Evolutionary conservation across 2,329 filamentous ascomycete genomes (phyloP).

Genomic region (Orbilia oligospora): DNA sequence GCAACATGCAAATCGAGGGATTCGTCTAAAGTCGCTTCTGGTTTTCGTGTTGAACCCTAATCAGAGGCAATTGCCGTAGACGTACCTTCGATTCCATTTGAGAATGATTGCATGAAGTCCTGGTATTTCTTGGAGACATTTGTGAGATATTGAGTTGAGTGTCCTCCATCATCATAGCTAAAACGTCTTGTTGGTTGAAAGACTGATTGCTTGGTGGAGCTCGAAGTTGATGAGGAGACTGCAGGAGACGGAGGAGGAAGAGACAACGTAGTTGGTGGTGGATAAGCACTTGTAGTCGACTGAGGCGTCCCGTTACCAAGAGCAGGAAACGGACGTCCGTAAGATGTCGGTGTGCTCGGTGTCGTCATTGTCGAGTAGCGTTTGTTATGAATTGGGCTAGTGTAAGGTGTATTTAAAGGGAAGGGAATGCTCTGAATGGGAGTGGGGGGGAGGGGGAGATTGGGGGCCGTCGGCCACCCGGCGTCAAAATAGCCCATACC

Average conservation of each 20-base stretch:
- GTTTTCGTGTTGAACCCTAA: conserved; percentile 61
- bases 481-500: conserved; percentile 60
- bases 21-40: conserved; percentile 61
- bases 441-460: not conserved
- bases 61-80: conserved; percentile 60
- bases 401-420: conserved; percentile 19
- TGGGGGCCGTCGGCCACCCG: conserved; percentile 22
- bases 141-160: conserved; percentile 13
- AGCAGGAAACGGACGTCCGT: conserved; percentile 25
- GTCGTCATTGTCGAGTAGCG: conserved; percentile 33
- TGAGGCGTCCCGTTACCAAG: conserved; percentile 28
- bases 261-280: conserved; percentile 44
- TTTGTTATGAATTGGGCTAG: conserved; percentile 31
- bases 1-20: conserved; percentile 60
- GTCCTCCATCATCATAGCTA: conserved; percentile 55
- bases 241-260: conserved; percentile 51
- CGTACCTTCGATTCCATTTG: conserved; percentile 59
- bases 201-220: conserved; percentile 22
- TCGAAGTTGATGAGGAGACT: conserved; percentile 41
- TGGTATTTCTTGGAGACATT: conserved; percentile 22
- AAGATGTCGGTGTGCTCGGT: conserved; percentile 29
- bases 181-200: conserved; percentile 41
- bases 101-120: conserved; percentile 43
- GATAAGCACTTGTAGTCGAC: conserved; percentile 42
- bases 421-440: conserved; percentile 13